phyloP scores from a whole-genome alignment of 2,329 filamentous ascomycete genomes.

The Pyricularia sp. region DNA sequence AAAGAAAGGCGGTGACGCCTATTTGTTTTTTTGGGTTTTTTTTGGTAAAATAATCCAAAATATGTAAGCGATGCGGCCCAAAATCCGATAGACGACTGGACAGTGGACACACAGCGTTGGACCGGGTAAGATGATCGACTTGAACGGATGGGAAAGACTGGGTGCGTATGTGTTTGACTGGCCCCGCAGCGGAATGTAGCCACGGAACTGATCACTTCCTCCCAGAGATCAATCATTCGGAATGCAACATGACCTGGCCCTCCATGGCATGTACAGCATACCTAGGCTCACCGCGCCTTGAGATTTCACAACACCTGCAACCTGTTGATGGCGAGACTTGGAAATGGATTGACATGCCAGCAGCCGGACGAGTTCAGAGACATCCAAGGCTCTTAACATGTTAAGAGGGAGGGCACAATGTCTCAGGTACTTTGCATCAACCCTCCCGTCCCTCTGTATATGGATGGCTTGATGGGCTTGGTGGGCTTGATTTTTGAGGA shows the following conservation, averaged over 20 bases:
- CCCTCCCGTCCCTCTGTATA: not conserved
- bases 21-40: too few relatives aligned
- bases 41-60: not conserved
- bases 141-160: not conserved
- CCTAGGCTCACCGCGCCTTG: not conserved
- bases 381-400: not conserved
- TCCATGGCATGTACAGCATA: not conserved
- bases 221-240: not conserved
- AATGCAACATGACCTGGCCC: not conserved
- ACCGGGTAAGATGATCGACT: not conserved
- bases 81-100: not conserved
- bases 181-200: not conserved
- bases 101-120: not conserved
- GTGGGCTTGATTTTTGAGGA: not conserved
- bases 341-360: not conserved
- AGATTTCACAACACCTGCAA: not conserved
- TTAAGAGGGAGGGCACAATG: not conserved
- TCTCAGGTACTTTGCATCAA: not conserved
- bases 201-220: not conserved
- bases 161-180: not conserved
- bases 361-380: not conserved
- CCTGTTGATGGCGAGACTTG: not conserved
- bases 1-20: slow-evolving; percentile 1
- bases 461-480: not conserved
- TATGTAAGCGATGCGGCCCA: not conserved